phyloP scores from a whole-genome alignment of 257 asterid genomes.

The Solanum okadae region DNA sequence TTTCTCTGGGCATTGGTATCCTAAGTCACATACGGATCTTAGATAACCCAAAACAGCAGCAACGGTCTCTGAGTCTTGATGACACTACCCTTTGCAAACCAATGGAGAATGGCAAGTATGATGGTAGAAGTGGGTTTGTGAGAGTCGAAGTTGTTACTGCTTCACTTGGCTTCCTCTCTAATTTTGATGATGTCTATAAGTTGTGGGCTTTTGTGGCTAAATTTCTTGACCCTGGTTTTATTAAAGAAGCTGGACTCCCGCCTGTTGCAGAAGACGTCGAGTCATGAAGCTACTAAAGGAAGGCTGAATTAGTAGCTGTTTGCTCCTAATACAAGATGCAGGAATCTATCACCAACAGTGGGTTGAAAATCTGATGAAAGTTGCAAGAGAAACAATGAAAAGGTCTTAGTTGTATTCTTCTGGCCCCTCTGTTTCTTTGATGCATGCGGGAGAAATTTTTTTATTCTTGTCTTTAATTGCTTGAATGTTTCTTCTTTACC shows the following conservation, averaged over 20 bases:
- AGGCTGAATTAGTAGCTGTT: not conserved
- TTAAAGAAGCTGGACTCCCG: conserved; percentile 64
- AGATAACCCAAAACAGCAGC: conserved; percentile 52
- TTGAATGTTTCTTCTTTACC: conserved; percentile 29
- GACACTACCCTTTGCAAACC: conserved; percentile 89
- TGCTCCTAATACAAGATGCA: conserved; percentile 9
- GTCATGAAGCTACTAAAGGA: conserved; percentile 18
- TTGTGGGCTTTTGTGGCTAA: conserved; percentile 94
- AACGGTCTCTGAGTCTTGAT: conserved; percentile 40
- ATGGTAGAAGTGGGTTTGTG: conserved; percentile 67
- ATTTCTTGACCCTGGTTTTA: conserved; percentile 76
- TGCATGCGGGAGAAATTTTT: conserved; percentile 38
- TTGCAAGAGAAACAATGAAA: conserved; percentile 10
- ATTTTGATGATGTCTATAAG: conserved; percentile 91
- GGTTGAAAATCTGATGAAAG: conserved; percentile 2
- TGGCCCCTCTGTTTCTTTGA: conserved; percentile 35
- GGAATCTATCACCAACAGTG: conserved; percentile 1
- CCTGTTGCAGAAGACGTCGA: conserved; percentile 69
- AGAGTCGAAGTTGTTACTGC: conserved; percentile 98
- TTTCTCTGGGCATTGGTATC: conserved; percentile 82
- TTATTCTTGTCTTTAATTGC: conserved; percentile 52
- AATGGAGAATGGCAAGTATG: conserved; percentile 65
- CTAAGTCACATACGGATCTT: conserved; percentile 75
- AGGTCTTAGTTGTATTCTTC: conserved; percentile 21
- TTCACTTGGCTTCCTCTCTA: conserved; percentile 77